Evolutionary conservation across 306 rosid genomes (phyloP).

Genomic region (Begonia masoniana): DNA sequence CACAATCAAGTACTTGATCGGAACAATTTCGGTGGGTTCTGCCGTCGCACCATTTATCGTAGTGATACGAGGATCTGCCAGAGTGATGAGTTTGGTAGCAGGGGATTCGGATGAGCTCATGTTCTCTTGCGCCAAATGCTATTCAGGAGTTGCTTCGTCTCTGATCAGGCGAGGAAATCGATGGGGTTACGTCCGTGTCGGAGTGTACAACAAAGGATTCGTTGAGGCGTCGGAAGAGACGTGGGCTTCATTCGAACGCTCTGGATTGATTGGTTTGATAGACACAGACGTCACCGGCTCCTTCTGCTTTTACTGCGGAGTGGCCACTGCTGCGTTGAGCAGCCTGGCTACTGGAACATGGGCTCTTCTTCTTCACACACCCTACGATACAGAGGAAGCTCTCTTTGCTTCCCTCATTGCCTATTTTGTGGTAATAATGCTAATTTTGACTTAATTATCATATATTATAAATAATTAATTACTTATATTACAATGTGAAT

Average conservation of each 20-base stretch:
- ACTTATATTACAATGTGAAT: no score
- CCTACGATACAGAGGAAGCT: conserved; percentile 44
- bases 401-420: conserved; percentile 57
- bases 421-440: conserved; percentile 57
- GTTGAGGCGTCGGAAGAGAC: conserved; percentile 52
- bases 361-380: conserved; percentile 36
- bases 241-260: conserved; percentile 42
- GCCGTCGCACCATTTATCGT: conserved; percentile 31
- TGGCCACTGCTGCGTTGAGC: conserved; percentile 43
- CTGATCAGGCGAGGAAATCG: conserved; percentile 41
- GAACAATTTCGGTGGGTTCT: conserved; percentile 54
- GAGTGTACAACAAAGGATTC: conserved; percentile 50
- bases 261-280: conserved; percentile 29
- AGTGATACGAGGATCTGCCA: conserved; percentile 37
- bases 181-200: conserved; percentile 78
- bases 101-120: conserved; percentile 56
- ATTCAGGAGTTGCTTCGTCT: conserved; percentile 34
- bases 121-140: conserved; percentile 65
- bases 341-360: conserved; percentile 54
- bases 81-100: conserved; percentile 29
- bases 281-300: conserved; percentile 59
- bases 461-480: no score
- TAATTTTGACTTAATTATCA: no score
- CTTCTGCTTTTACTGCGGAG: conserved; percentile 61
- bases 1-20: conserved; percentile 34